These are phyloP conservation scores for Fraxinus baroniana DNA, from an alignment of 305 asterid species.

Conservation along the genomic window DNA sequence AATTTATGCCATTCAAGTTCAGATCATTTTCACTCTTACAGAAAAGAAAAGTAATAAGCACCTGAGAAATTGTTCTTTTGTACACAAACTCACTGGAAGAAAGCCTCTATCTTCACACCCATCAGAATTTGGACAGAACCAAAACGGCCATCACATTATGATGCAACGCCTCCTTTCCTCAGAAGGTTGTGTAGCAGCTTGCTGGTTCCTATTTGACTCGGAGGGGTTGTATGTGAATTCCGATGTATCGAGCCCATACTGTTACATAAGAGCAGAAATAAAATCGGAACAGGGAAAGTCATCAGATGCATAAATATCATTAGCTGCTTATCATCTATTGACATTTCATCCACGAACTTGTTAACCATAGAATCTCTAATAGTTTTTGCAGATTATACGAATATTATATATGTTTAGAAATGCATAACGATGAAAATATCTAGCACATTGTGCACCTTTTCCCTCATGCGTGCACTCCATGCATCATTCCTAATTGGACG, in stretches of 20 bases:
- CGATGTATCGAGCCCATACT: conserved; percentile 93
- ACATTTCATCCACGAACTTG: not conserved
- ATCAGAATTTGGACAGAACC: conserved; percentile 25
- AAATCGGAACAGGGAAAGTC: not conserved
- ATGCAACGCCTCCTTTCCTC: conserved; percentile 78
- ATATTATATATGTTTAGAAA: not conserved
- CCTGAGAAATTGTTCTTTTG: not conserved
- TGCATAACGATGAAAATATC: not conserved
- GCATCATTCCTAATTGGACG: conserved; percentile 95
- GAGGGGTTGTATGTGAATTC: conserved; percentile 96
- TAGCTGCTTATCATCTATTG: not conserved
- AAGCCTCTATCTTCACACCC: conserved; percentile 29
- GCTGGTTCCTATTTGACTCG: conserved; percentile 72
- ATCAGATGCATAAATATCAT: not conserved
- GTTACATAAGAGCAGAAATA: conserved; percentile 23
- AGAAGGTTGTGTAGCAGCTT: conserved; percentile 53
- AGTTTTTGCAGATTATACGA: not conserved
- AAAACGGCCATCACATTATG: conserved; percentile 58
- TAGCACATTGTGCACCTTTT: conserved; percentile 56
- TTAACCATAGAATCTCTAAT: not conserved
- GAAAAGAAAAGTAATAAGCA: not conserved
- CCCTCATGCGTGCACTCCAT: conserved; percentile 99
- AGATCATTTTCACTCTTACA: not conserved
- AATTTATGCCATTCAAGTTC: not conserved
- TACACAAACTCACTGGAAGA: not conserved